Evolutionary conservation across 495 filamentous ascomycete species (phyloP), one percentile per base, ranked within the genome.

Genomic region (Glonium stellatum): DNA sequence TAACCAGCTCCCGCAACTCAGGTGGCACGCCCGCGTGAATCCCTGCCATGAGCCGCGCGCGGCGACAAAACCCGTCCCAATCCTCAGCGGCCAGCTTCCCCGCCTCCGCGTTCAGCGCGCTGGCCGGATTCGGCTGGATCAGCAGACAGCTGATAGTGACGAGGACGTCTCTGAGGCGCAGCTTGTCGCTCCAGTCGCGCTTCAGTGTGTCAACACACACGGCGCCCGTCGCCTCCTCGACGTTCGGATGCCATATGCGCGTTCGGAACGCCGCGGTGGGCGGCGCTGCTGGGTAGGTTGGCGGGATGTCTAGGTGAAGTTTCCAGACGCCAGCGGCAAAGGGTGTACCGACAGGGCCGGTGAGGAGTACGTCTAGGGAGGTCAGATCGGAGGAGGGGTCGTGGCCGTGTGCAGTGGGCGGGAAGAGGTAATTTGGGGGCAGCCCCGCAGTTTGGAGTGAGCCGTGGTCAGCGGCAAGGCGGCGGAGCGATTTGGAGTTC

Each of bases 201-300:
- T 88, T 89, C 18, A 89, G 68, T 5, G 86, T 88, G 69, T 88
- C 86, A 36, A 89, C 84, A 59, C 86, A 89, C 9, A 89, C 82
- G 18, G 79, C 80, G 0, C 86, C 86, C 2, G 80, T 81, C 23
- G 72, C 73, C 62, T 85, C 82, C 60, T 88, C 86, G 55, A 89
- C 81, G 63, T 89, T 89, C 0, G 86, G 86, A 61, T 89, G 86
- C 79, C 84, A 89, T 25, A 89, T 85, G 35, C 79, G 77, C 9
- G 86, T 88, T 51, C 77, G 78, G 66, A 89, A 89, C 19, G 75
- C 76, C 5, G 85, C 86, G 56, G 82, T 88, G 6, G 86, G 86
- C 34, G 86, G 84, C 19, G 76, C 80, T 23, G 76, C 74, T 5
- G 86, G 86, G 62, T 88, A 89, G 49, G 79, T 82, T 1, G 77